Evolutionary conservation across 352 stramenopile genomes (phyloP), one percentile per base, ranked within the genome.

Genomic region (Thraustochytrium striatum): DNA sequence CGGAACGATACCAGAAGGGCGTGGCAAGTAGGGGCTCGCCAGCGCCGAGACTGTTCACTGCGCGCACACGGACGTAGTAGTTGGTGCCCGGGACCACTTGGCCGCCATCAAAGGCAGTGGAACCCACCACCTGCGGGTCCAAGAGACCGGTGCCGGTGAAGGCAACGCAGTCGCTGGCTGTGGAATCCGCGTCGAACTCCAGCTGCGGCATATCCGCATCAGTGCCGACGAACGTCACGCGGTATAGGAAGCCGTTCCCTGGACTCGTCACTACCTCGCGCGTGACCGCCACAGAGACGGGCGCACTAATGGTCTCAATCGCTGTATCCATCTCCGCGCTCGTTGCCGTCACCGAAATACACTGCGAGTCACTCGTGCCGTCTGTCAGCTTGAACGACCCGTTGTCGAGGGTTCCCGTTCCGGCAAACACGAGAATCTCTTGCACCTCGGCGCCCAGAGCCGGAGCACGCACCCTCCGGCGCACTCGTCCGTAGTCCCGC

Each of bases 51-150:
- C 78, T 84, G 81, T 97, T 98, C 1, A 95, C 68, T 7, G 94
- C 93, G 3, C 90, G 86, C 0, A 98, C 86, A 11, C 90, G 87
- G 1, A 98, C 85, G 72, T 89, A 96, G 83, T 98, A 98, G 0
- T 86, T 81, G 33, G 87, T 87, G 0, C 94, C 94, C 32, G 91
- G 83, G 33, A 78, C 78, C 3, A 98, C 61, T 1, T 86, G 81
- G 19, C 88, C 90, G 8, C 92, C 92, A 68, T 96, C 84, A 32
- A 97, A 81, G 41, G 93, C 84, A 0, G 87, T 92, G 28, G 58
- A 59, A 30, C 87, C 81, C 28, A 28, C 7, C 2, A 75, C 52
- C 52, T 75, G 65, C 13, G 39, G 11, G 39, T 61, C 52, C 7
- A 21, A 16, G 25, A 75, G 50, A 9, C 30, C 52, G 30, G 44